Base-by-base conservation (phyloP, 331 rosid species). In the Acacia pycnantha region DNA sequence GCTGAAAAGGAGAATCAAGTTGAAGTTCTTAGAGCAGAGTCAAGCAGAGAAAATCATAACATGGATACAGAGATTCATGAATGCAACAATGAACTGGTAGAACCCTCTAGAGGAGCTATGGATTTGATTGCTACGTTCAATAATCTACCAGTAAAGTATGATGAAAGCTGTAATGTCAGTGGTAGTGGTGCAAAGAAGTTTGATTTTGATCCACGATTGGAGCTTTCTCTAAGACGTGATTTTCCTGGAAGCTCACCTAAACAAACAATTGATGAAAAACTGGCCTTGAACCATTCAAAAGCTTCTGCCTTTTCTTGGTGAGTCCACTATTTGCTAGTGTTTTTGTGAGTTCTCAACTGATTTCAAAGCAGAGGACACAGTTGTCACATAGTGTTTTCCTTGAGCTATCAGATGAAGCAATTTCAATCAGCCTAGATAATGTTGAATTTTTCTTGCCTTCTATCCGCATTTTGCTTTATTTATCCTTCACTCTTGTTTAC, bases 241-340 rank as follows among this genome's bases (percentile, higher is more conserved):
- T 78, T 59, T 82, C 78, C 81, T 40, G 80, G 81, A 46, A 76
- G 82, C 77, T 67, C 88, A 81, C 64, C 85, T 70, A 70, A 73
- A 59, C 82, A 85, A 80, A 62, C 82, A 64, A 67, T 65, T 47
- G 91, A 81, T 56, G 94, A 89, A 74, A 77, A 82, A 53, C 85
- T 73, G 70, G 71, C 81, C 14, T 86, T 86, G 88, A 94, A 90
- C 81, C 95, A 84, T 77, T 89, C 98, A 77, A 86, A 88, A 80
- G 92, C 88, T 21, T 92, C 98, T 62, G 95, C 98, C 13, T 90
- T 94, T 86, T 89, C 94, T 85, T 18, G 89, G 98, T 94, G 87
- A 89, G 94, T 79, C 54, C 72, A 68, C 72, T 70, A 61, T 31
- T 43, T 43, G 71, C 61, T 61, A 59, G 56, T 73, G 70, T 29